phyloP scores from a whole-genome alignment of 1,139 yeast genomes.

The Hansenula sp. region DNA sequence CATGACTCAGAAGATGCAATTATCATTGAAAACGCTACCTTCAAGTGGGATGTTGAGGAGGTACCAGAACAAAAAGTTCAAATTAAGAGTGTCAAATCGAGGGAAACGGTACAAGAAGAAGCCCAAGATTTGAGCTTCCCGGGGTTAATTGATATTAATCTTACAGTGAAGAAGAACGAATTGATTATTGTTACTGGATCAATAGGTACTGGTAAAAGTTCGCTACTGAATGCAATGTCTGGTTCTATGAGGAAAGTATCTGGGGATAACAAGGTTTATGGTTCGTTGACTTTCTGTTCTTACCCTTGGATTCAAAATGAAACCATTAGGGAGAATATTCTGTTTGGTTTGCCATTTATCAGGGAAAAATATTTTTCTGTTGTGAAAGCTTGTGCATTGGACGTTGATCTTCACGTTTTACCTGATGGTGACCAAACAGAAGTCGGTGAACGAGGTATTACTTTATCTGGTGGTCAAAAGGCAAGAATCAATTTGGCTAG shows the following conservation, averaged over 20 bases:
- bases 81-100: conserved; percentile 11
- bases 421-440: conserved; percentile 80
- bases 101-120: conserved; percentile 31
- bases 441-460: conserved; percentile 86
- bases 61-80: neutral
- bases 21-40: conserved; percentile 43
- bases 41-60: conserved; percentile 53
- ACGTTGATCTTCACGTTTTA: conserved; percentile 56
- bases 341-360: conserved; percentile 57
- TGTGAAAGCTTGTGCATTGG: conserved; percentile 60
- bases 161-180: conserved; percentile 31
- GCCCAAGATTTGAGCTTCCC: conserved; percentile 29
- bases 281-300: conserved; percentile 41
- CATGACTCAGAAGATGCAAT: conserved; percentile 35
- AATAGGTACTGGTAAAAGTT: conserved; percentile 41
- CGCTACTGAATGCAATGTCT: conserved; percentile 38
- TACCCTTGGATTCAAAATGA: conserved; percentile 84
- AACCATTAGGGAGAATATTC: conserved; percentile 65
- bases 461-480: conserved; percentile 86
- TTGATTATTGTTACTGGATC: conserved; percentile 38
- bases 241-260: conserved; percentile 39
- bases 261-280: conserved; percentile 37
- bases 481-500: conserved; percentile 81
- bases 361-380: conserved; percentile 46
- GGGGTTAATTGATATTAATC: conserved; percentile 26